Percentiles rank a stretch among this genome's conserved stretches.
These are phyloP conservation scores for Amorphotheca resinae DNA, from an alignment of 495 filamentous ascomycete species.

Conservation along the genomic window DNA sequence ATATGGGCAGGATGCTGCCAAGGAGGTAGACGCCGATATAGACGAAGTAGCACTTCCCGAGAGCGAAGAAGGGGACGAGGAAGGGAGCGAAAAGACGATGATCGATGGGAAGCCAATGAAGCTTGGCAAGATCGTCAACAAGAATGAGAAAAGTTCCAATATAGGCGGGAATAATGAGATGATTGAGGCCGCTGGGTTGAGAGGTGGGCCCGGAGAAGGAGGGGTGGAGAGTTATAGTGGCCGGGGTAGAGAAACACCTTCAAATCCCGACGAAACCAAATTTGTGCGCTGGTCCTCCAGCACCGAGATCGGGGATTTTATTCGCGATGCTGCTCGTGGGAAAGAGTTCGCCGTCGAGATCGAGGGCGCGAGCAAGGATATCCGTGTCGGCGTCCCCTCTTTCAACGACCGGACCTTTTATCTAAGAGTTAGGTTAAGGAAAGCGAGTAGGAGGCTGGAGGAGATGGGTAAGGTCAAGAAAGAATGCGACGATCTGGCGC, in stretches of 20 bases:
- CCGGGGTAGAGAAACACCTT: conserved; percentile 35
- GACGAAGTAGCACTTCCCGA: too few species aligned
- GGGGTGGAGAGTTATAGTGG: conserved; percentile 50
- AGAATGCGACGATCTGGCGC: conserved; percentile 69
- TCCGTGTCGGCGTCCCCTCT: conserved; percentile 68
- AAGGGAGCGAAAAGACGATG: conserved; percentile 28
- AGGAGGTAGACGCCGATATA: conserved; percentile 22
- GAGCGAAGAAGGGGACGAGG: conserved; percentile 8
- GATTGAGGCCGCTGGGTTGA: background rate
- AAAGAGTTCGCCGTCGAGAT: conserved; percentile 79
- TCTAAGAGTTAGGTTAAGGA: conserved; percentile 61
- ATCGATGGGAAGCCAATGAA: conserved; percentile 37
- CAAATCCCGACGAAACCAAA: conserved; percentile 16
- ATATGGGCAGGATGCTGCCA: conserved; percentile 35
- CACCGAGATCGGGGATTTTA: conserved; percentile 91
- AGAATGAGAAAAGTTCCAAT: conserved; percentile 6
- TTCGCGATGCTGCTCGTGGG: conserved; percentile 75
- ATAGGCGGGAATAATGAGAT: conserved; percentile 14
- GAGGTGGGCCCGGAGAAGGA: conserved; percentile 33
- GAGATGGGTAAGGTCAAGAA: conserved; percentile 58
- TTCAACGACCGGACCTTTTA: conserved; percentile 87
- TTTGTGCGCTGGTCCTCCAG: conserved; percentile 87
- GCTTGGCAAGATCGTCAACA: conserved; percentile 31
- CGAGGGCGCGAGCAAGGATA: conserved; percentile 54
- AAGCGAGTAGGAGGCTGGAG: conserved; percentile 54